Conservation (phyloP, 108 stramenopile genomes). For the Skeletonema tropicum region DNA sequence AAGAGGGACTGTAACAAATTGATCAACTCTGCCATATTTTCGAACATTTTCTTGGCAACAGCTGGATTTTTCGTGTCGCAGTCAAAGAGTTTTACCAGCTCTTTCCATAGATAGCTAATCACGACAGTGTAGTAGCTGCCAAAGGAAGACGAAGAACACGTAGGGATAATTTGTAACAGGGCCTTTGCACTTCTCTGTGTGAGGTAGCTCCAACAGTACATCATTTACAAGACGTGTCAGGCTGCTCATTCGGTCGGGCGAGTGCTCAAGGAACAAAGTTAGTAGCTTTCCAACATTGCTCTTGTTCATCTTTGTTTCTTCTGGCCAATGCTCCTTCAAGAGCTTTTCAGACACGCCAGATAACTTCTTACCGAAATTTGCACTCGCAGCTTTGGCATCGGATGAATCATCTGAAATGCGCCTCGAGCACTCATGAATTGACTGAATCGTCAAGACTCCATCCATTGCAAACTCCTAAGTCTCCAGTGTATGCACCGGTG, state of each 20-base stretch:
- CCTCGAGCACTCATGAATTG: constrained; percentile 37
- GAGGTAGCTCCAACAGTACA: constrained; percentile 42
- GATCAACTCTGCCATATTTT: constrained; percentile 18
- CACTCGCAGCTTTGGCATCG: neutral
- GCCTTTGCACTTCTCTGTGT: constrained; percentile 53
- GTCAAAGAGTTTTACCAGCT: constrained; percentile 35
- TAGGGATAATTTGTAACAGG: constrained; percentile 47
- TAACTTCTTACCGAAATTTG: constrained; percentile 28
- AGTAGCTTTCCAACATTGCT: constrained; percentile 52
- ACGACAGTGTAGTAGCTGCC: constrained; percentile 36
- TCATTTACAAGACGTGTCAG: constrained; percentile 39
- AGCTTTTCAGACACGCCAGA: constrained; percentile 33
- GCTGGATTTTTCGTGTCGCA: constrained; percentile 45
- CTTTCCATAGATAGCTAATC: constrained; percentile 29
- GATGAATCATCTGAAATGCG: constrained; percentile 19
- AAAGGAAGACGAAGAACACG: constrained; percentile 42
- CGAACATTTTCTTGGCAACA: constrained; percentile 16
- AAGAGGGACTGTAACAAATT: constrained; percentile 25
- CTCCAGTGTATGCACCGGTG: constrained; percentile 33
- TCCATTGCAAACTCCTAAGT: constrained; percentile 59
- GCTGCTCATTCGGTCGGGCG: constrained; percentile 32
- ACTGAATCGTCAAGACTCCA: constrained; percentile 43
- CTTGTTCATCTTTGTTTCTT: constrained; percentile 53
- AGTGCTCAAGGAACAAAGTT: constrained; percentile 43
- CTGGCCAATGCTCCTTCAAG: constrained; percentile 39